Percentiles rank a stretch among this genome's conserved stretches.
Conservation (phyloP, 2,329 filamentous ascomycete genomes). For the Acrocalymma vagum region DNA sequence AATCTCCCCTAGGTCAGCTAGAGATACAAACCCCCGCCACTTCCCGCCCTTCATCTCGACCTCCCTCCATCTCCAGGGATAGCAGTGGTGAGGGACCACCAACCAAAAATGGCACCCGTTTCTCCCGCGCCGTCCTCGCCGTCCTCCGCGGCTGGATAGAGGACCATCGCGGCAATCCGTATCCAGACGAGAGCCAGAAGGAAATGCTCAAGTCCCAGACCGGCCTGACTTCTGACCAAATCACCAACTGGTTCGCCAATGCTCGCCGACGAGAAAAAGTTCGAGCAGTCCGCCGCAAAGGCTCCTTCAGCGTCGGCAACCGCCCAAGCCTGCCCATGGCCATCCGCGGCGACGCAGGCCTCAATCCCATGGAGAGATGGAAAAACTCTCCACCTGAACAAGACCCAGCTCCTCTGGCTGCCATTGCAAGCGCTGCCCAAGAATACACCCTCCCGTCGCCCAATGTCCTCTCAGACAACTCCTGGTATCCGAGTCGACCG, state of each 20-base stretch:
- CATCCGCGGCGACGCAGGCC: no score
- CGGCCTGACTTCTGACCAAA: conserved; percentile 32
- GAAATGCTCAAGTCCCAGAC: conserved; percentile 24
- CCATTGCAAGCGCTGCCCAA: no score
- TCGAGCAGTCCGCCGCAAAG: conserved; percentile 14
- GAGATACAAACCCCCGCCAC: no score
- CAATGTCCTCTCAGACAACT: no score
- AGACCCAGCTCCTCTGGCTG: conserved; percentile 31
- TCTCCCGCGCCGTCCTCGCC: conserved; percentile 31
- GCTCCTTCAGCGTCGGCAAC: no score
- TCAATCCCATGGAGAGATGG: conserved; percentile 37
- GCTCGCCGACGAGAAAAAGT: conserved; percentile 33
- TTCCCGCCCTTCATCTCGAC: conserved; percentile 5
- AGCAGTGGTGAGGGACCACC: neutral
- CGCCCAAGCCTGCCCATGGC: no score
- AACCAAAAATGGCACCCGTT: conserved; percentile 21
- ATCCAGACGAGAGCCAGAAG: conserved; percentile 31
- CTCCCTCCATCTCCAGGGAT: neutral
- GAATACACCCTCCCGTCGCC: no score
- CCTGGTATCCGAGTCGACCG: no score
- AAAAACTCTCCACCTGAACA: conserved; percentile 37
- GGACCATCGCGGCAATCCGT: conserved; percentile 29
- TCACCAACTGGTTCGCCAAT: conserved; percentile 40
- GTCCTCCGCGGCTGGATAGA: conserved; percentile 33
- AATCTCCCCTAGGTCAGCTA: no score